Evolutionary conservation across 2,329 filamentous ascomycete species (phyloP), one percentile per base, ranked within the genome.

Genomic region (Stromatinia cepivora): DNA sequence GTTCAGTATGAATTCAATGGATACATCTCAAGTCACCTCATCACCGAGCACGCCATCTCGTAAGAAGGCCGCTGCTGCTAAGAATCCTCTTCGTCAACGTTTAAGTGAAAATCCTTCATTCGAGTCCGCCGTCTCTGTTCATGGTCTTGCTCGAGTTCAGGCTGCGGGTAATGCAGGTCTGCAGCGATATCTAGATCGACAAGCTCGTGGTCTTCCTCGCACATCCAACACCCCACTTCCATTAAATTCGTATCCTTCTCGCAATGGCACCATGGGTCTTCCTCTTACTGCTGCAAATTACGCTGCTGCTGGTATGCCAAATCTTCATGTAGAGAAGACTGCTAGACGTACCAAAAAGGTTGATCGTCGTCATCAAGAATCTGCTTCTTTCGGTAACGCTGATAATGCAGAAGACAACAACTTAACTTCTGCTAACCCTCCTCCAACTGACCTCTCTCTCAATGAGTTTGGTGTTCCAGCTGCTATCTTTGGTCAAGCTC

Each of bases 291-390:
- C 66, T 22, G 59, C 58, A n/a, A 69, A 69, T 13, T 69, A 69
- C n/a, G 58, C 39, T 22, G 66, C 66, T 6, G 66, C 66, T 54
- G 58, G 66, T 34, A 69, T 69, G 66, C 58, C 66, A 22, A 64
- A 28, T 9, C 2, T 15, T 15, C n/a, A 39, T 11, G 1, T 39
- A 22, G 46, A 52, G 17, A 52, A 64, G 61, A 5, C n/a, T 39
- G 36, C 15, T 22, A n/a, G 61, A 28, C 61, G n/a, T 39, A 22
- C 46, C n/a, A 64, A 52, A n/a, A 64, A 64, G 46, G 4, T 52
- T 13, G 34, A 64, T 3, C 46, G 22, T 28, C 61, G 61, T 42
- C 61, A 34, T 39, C 61, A 28, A 64, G 34, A 15, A 64, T 64
- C 61, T 13, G 13, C 0, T 25, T 39, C 31, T 22, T 0, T 39